phyloP scores from a whole-genome alignment of 2,329 filamentous ascomycete species.

The Venturia pyrina region DNA sequence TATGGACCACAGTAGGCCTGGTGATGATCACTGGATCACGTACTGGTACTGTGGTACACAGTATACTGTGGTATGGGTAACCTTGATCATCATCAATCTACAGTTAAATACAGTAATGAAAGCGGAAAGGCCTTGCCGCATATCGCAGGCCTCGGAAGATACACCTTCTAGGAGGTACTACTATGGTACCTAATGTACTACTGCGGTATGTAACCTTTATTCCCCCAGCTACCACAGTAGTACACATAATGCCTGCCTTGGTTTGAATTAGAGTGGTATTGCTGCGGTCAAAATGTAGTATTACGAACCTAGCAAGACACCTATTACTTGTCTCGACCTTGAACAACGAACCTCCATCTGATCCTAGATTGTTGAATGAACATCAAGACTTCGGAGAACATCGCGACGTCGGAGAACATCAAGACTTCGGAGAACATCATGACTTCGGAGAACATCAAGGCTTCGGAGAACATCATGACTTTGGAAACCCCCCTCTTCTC shows the following conservation, averaged over 20 bases:
- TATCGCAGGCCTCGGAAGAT: no score
- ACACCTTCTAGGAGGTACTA: no score
- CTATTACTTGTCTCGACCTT: neutral
- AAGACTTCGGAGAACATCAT: no score
- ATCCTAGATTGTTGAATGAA: no score
- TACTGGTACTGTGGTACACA: no score
- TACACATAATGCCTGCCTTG: neutral
- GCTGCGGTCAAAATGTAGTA: neutral
- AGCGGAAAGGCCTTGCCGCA: neutral
- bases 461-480: constrained; percentile 7
- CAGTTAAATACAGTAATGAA: neutral
- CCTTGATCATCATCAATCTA: neutral
- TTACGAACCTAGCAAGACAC: neutral
- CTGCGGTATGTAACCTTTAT: no score
- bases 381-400: no score
- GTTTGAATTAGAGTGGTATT: neutral
- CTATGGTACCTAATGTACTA: no score
- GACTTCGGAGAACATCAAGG: no score
- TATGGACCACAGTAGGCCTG: neutral
- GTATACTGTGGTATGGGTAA: no score
- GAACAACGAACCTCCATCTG: neutral
- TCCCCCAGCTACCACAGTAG: no score
- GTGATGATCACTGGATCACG: neutral
- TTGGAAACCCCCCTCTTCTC: constrained; percentile 5
- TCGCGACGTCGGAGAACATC: no score